phyloP scores from a whole-genome alignment of 805 yeast species.

The Middelhovenomyces tepae region DNA sequence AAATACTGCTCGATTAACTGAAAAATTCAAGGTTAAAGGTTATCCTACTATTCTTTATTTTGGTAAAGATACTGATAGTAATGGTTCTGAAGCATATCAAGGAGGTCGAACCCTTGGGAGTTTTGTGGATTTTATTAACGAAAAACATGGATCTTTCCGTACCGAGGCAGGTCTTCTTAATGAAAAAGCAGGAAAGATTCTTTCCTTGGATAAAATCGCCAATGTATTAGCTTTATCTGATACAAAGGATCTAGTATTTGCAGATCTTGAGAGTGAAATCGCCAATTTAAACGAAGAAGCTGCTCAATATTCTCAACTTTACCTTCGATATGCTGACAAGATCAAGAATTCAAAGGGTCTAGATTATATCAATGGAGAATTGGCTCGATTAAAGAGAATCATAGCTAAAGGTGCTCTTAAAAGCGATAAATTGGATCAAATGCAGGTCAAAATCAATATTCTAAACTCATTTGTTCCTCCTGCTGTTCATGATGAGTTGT shows the following conservation, averaged over 20 bases:
- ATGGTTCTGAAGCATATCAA: slow-evolving; percentile 42
- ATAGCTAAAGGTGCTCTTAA: slow-evolving; percentile 31
- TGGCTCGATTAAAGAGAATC: slow-evolving; percentile 37
- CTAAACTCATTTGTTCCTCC: slow-evolving; percentile 27
- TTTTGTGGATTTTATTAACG: slow-evolving; percentile 41
- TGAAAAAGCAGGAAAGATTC: slow-evolving; percentile 33
- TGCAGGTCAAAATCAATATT: slow-evolving; percentile 44
- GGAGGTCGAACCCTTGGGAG: slow-evolving; percentile 41
- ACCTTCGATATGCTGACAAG: slow-evolving; percentile 24
- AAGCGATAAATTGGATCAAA: slow-evolving; percentile 39
- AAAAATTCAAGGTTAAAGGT: slow-evolving; percentile 1
- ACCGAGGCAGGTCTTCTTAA: slow-evolving; percentile 34
- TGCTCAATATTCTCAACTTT: slow-evolving; percentile 13
- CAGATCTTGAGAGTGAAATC: slow-evolving; percentile 9
- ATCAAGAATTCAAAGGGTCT: slow-evolving; percentile 17
- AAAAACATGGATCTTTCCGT: slow-evolving; percentile 33
- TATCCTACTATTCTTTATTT: slow-evolving; percentile 8
- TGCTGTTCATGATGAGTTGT: slow-evolving; percentile 2
- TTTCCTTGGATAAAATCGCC: slow-evolving; percentile 26
- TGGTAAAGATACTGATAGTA: slow-evolving; percentile 1
- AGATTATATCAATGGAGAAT: slow-evolving; percentile 38
- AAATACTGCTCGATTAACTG: slow-evolving; percentile 1
- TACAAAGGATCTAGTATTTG: slow-evolving; percentile 25
- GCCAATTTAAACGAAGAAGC: slow-evolving; percentile 1
- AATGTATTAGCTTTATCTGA: slow-evolving; percentile 27